Evolutionary conservation across 2,329 filamentous ascomycete species (phyloP), one percentile per base, ranked within the genome.

Genomic region (Hysterium pulicare): DNA sequence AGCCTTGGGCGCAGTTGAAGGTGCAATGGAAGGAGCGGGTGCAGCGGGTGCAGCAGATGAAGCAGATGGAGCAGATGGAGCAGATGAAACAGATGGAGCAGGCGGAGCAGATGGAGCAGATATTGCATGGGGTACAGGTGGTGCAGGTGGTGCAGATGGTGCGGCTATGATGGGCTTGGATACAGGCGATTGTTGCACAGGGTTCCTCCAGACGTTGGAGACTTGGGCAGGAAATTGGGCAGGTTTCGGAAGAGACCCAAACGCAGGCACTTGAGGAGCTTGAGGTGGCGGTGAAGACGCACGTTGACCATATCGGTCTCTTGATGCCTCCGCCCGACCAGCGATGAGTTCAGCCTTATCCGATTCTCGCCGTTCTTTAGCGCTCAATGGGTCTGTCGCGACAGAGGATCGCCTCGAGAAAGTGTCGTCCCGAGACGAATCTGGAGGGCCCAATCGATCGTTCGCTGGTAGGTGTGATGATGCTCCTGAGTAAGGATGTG

Each of bases 181-280:
- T 16, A 58, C 45, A 19, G 64, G 62, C 24, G 45, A 41, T 45
- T 53, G 33, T 15, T 48, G 55, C 2, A 61, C 51, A 5, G 68
- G 65, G 20, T 67, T 67, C 47, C 62, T 66, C 69, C 69, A 72
- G 19, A 70, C 69, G 50, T 69, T 68, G 16, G 62, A 61, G n/a
- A 52, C 34, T 51, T 7, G 50, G 40, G n/a, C 24, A 38, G 41
- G n/a, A 24, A 23, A 43, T 21, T 26, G 3, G 2, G 38, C 13
- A 5, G 41, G n/a, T 40, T 20, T 31, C 2, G 45, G 42, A 28
- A 69, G 58, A 41, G 70, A 72, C 21, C 73, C 73, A 58, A 79
- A 80, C n/a, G 76, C 75, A 20, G 77, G 77, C 11, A 80, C 75
- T 40, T 71, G 68, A 13, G 73, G 73, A 20, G 75, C 74, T 47